Base-by-base conservation (phyloP, 495 filamentous ascomycete species). In the Podospora pseudocomata region DNA sequence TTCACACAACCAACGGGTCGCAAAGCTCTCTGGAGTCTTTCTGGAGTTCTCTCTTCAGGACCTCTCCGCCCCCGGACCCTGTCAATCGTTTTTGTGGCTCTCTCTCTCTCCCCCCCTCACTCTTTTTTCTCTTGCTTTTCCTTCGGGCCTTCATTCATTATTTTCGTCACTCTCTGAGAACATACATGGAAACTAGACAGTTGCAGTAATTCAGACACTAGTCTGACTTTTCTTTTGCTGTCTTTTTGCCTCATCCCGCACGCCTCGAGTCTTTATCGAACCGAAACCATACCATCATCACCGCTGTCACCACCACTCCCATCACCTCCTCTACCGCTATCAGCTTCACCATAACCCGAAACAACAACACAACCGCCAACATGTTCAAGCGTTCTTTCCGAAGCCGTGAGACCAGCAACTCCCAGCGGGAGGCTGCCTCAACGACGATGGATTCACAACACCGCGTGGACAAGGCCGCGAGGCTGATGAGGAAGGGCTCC, bases 361-460 rank as follows among this genome's bases (percentile, higher is more conserved):
- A 61, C 70, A 68, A 68, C 58, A 44, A 23, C 34, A 64, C 13
- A n/a, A 73, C 78, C 73, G 76, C 76, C 85, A 85, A 67, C 72
- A 94, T 94, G 91, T 93, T 94, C 84, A 92, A 89, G 78, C 90
- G 91, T 77, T 92, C 91, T 73, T 93, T 94, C 83, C 82, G 84
- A 76, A 87, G 86, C 65, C 89, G 87, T 80, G 85, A 78, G 66
- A 72, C 73, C 63, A 66, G 72, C 69, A 66, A 63, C 72, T 78
- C 76, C 66, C 76, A 78, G 65, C 65, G 74, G 71, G 76, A 78
- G 64, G 70, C 64, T 64, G 71, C 70, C 59, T 60, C 75, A 70
- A 63, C 73, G 58, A 63, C 67, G 32, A 76, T 77, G 72, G 76
- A 79, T 72, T 76, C 77, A 71, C 75, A 75, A 74, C 73, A 90